Percentiles rank a stretch among this genome's conserved stretches.
These are phyloP conservation scores for Byssoonygena ceratinophila DNA, from an alignment of 2,329 filamentous ascomycete genomes.

Conservation along the genomic window DNA sequence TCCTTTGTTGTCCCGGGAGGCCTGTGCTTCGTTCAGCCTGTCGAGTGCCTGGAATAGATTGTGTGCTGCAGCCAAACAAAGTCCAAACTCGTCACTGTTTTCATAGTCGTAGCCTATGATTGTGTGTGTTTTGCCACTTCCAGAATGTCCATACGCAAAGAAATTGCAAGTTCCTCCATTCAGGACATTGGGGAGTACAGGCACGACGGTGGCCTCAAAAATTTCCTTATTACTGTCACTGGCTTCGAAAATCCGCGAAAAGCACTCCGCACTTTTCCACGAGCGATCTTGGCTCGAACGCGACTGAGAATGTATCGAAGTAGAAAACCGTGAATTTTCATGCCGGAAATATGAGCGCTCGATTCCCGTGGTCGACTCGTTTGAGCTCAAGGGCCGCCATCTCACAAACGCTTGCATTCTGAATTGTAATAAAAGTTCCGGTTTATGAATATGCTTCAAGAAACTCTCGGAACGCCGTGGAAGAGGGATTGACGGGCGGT, in stretches of 20 bases:
- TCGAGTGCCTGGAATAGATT: conserved; percentile 24
- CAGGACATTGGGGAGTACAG: conserved; percentile 28
- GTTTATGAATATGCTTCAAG: too few relatives aligned
- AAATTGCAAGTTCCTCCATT: conserved; percentile 33
- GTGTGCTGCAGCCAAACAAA: conserved; percentile 31
- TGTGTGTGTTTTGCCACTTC: conserved; percentile 36
- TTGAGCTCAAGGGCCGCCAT: conserved; percentile 14
- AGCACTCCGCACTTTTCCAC: conserved; percentile 23
- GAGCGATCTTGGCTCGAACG: conserved; percentile 9
- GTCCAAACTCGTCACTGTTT: conserved; percentile 25
- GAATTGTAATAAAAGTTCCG: too few relatives aligned
- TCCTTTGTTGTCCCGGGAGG: not conserved
- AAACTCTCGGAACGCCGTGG: too few relatives aligned
- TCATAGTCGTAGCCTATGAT: conserved; percentile 38
- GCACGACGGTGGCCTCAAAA: conserved; percentile 26
- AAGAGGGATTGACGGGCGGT: too few relatives aligned
- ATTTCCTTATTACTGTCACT: conserved; percentile 22
- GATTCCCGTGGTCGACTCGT: conserved; percentile 12
- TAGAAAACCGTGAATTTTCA: conserved; percentile 10
- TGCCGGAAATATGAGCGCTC: conserved; percentile 8
- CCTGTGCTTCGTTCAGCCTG: conserved; percentile 18
- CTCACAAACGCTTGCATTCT: conserved; percentile 14
- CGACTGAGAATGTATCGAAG: conserved; percentile 2
- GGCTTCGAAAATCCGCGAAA: conserved; percentile 20
- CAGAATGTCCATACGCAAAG: conserved; percentile 38